A percentile compares a stretch with the other conserved stretches of the same genome.
These are phyloP conservation scores for Ceratobasidium sp. DNA, from an alignment of 1,284 basidiomycete species.

Conservation along the genomic window DNA sequence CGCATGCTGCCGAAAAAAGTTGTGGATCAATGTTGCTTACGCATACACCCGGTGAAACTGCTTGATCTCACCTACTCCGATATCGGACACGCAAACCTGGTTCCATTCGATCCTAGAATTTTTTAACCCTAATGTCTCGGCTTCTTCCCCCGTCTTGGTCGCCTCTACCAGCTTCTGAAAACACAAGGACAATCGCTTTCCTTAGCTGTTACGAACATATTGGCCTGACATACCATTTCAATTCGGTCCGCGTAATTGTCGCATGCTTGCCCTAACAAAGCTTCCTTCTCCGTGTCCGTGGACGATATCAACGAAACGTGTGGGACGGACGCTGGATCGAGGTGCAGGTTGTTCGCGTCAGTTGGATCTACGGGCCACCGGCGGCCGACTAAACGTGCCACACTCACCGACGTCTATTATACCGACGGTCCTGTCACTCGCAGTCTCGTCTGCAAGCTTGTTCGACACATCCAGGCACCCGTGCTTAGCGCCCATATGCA, in stretches of 20 bases:
- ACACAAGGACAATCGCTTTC: background rate
- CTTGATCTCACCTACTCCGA: constrained; percentile 9
- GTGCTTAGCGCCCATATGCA: background rate
- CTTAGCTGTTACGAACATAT: background rate
- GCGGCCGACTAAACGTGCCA: background rate
- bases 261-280: background rate
- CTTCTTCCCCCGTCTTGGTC: background rate
- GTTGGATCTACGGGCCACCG: background rate
- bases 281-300: background rate
- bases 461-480: constrained; percentile 13
- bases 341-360: constrained; percentile 3
- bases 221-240: background rate
- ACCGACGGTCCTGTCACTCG: background rate
- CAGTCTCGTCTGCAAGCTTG: background rate
- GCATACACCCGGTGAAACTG: constrained; percentile 10
- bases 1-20: background rate
- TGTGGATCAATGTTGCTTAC: background rate
- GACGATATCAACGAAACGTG: background rate
- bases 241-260: constrained; percentile 9
- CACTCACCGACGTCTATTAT: constrained; percentile 1
- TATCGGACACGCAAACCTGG: background rate
- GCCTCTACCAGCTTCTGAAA: background rate
- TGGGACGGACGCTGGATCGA: background rate
- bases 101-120: background rate
- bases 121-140: background rate